Base-by-base conservation (phyloP, 352 stramenopile genomes). In the Phytophthora citricola region DNA sequence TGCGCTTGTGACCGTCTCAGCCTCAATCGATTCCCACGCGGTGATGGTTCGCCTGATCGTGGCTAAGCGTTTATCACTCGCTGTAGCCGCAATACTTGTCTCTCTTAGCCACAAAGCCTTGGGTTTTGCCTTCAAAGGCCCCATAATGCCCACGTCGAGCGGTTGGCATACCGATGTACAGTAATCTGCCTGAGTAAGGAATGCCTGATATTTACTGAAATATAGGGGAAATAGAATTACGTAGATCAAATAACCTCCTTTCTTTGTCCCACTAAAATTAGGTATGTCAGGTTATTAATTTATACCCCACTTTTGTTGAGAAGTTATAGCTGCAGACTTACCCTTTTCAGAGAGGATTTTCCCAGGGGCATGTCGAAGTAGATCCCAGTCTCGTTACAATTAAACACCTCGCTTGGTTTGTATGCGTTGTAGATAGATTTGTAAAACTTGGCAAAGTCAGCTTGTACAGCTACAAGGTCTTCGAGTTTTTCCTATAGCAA, bases 61-160 rank as follows among this genome's bases (percentile, higher is more conserved):
- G 20, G 22, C 43, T 17, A 69, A 6, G 12, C 44, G 51, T 20
- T 69, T 58, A 26, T 59, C 10, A 17, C 59, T 51, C 11, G 4
- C 58, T 29, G 14, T 36, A 63, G 56, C 31, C 36, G 22, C 20
- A 29, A 17, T 10, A 24, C 39, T 39, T 32, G 7, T 5, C 59
- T 60, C 49, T 22, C 17, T 10, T n/a, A 65, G 22, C 39, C 36
- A 55, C 20, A 65, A 8, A 17, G 2, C 41, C 43, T 58, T 64
- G 7, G 61, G 26, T 15, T 65, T 65, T 7, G 24, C 12, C 17
- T 61, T 57, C 17, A 61, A 27, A 4, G 41, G 54, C 2, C 40
- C 54, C 63, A 70, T 65, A 5, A 70, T 46, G 22, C 55, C 54
- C 15, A 70, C 54, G 9, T 60, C 55, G 14, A 77, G 65, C 17